Evolutionary conservation across 441 rosid genomes (phyloP), one percentile per base, ranked within the genome.

Genomic region (Raphanus hybrid): DNA sequence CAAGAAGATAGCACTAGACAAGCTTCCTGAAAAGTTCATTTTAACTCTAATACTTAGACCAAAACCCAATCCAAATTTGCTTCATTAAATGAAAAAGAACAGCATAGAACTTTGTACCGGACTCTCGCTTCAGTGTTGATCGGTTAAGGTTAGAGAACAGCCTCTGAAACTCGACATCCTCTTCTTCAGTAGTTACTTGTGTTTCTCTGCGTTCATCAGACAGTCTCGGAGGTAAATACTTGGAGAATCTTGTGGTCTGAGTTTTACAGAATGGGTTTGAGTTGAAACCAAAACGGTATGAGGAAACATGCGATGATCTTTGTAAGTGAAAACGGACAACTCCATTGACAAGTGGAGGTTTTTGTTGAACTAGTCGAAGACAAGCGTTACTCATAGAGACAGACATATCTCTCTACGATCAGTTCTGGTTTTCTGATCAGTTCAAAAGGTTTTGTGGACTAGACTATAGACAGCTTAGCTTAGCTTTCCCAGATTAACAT

Each of bases 71-170:
- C 11, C 37, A 27, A 8, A 12, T 65, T 11, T 20, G 7, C 16
- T 34, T 70, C n/a, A 2, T 12, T 0, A 18, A 67, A 45, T 26
- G 27, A 27, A 29, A 8, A 6, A 54, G 3, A 52, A 45, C n/a
- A 58, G 16, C 69, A 45, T 45, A 10, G 10, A n/a, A 26, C 27
- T 5, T 5, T 3, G 26, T 77, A 91, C 98, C 99, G 5, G 98
- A 89, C 81, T 92, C 92, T 85, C 96, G 85, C 82, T 89, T 91
- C 58, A 91, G 75, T 2, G 96, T 89, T 75, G 88, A 88, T 76
- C 61, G 89, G 74, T 94, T 91, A 70, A 94, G 88, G 78, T 94
- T 94, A 39, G 99, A 94, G 81, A 94, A 94, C 20, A 91, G 90
- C 86, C 98, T 87, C 85, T 92, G 92, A 68, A 86, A 78, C 48